Base-by-base conservation (phyloP, 139 green algal genomes). In the Chlamydomonas asymmetrica region DNA sequence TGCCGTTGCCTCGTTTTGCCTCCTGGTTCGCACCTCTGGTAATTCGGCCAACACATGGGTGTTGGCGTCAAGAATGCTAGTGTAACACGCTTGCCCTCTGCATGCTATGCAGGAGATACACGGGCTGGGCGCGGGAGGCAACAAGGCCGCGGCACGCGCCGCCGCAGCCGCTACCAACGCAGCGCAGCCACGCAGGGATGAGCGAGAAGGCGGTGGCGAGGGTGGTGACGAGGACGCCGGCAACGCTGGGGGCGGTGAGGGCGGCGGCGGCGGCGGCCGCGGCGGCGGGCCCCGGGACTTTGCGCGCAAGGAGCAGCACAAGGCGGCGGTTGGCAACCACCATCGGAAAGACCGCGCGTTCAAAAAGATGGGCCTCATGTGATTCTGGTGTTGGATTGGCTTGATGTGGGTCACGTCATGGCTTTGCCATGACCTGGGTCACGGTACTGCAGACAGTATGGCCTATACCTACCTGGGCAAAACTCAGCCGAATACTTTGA, bases 271-370 rank as follows among this genome's bases (percentile, higher is more conserved):
- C 2, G 66, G 62, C 34, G 71, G 72, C 2, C 50, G 79, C 0
- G 63, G 73, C 13, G 66, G 66, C 27, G 62, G 71, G 2, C 48
- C 66, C 1, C 71, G 76, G 16, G 57, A 63, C 32, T 73, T 88
- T 27, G 67, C 50, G 1, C 63, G 82, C 23, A 96, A 96, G 50
- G 91, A 95, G 59, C 79, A 89, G 73, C 87, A 95, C 74, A 96
- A 96, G 65, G 78, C 82, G 1, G 82, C 82, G 8, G 74, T 94
- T 22, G 91, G 59, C 34, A 96, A 96, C 61, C 91, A 96, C 64
- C 82, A 95, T 66, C 67, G 91, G 32, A 92, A 91, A 52, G 91
- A 96, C 49, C 73, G 87, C 1, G 89, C 91, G 0, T n/a, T 85
- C 1, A 65, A 73, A 18, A 96, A 96, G 81, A 73, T 77, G 38